Base-by-base conservation (phyloP, 2,329 filamentous ascomycete genomes). In the Chlorencoelia australis region DNA sequence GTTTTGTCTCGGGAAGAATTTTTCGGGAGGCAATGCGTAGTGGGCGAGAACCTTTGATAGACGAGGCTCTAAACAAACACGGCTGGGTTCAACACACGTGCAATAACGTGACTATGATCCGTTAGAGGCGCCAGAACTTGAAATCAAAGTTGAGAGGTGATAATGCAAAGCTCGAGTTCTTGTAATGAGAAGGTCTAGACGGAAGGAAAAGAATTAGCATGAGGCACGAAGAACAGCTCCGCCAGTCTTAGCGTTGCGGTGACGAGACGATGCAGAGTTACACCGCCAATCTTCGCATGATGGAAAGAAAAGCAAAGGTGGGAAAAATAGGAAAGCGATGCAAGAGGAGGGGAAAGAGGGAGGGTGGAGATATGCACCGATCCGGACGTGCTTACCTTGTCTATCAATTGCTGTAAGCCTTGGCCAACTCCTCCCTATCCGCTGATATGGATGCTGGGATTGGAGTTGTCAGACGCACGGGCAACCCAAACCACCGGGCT, bases 361-460 rank as follows among this genome's bases (percentile, higher is more conserved):
- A 42, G 43, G 42, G 25, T 50, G 39, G 42, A 41, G 46, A 49
- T 40, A 51, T 53, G 50, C 46, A 52, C 35, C 41, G 32, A 47
- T 41, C 49, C 50, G 50, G 45, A 33, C 34, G 36, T 34, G 41
- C 39, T 46, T 41, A 45, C 45, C 43, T 46, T 37, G 42, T 44
- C 36, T 35, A 30, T 33, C 22, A 25, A 11, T 19, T 17, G 13
- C 31, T 17, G 25, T 20, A 10, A 22, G 7, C 10, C 44, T 40
- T 45, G 45, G 46, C 37, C 42, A 33, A 48, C 37, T 37, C 46
- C 38, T 31, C 39, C 30, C 38, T 48, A 48, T 45, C 46, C 49
- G 47, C 49, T 45, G 53, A 50, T 49, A 39, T 43, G 49, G 51
- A 35, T 47, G 35, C 43, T 40, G 49, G 49, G 43, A 46, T 43